These are phyloP conservation scores for Pichia californica DNA, from an alignment of 805 yeast genomes.

Conservation along the genomic window DNA sequence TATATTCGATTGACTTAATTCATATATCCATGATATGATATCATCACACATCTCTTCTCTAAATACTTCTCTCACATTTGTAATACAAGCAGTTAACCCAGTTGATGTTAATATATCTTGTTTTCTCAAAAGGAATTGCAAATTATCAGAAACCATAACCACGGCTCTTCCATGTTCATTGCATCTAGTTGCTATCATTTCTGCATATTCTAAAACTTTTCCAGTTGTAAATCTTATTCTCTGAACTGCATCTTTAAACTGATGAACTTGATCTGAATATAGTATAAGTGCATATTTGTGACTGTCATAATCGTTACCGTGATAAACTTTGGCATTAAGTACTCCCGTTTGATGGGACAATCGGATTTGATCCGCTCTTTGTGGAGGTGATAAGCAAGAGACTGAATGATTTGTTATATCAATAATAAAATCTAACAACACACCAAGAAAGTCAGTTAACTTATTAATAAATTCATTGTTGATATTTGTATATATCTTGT, in stretches of 20 bases:
- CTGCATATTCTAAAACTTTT: constrained; percentile 57
- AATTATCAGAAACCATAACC: constrained; percentile 51
- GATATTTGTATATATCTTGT: constrained; percentile 19
- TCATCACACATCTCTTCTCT: constrained; percentile 78
- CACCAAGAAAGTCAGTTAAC: constrained; percentile 38
- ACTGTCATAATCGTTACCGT: constrained; percentile 37
- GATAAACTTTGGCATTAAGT: constrained; percentile 36
- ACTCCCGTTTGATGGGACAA: constrained; percentile 23
- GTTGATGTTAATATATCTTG: constrained; percentile 54
- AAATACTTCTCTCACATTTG: constrained; percentile 62
- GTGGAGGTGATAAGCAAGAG: constrained; percentile 29
- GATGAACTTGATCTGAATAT: constrained; percentile 77
- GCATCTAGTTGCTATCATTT: constrained; percentile 62
- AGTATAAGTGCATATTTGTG: constrained; percentile 49
- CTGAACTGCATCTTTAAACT: constrained; percentile 66
- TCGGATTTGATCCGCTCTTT: constrained; percentile 18
- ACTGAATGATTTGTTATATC: constrained; percentile 52
- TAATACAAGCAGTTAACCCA: constrained; percentile 59
- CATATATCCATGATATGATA: constrained; percentile 58
- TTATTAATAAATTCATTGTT: constrained; percentile 34
- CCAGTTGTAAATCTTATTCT: constrained; percentile 58
- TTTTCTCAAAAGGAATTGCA: constrained; percentile 43
- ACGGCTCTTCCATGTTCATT: constrained; percentile 63
- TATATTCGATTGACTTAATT: constrained; percentile 48
- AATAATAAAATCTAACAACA: constrained; percentile 50